Percentiles rank a stretch among this genome's conserved stretches.
Conservation (phyloP, 225 moss, liverwort and hornwort species). For the Thuidium tamariscinum region DNA sequence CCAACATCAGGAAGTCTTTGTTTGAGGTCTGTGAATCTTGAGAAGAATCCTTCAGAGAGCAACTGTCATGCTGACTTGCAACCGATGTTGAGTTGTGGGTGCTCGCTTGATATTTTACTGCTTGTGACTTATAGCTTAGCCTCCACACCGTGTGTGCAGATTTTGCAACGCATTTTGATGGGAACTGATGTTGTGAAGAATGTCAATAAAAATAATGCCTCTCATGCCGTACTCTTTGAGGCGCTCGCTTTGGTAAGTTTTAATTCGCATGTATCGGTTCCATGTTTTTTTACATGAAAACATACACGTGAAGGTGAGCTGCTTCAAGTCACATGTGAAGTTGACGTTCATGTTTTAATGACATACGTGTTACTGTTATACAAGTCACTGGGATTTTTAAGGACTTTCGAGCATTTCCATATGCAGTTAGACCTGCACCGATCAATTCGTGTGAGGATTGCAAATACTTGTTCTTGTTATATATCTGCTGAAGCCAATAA, state of each 20-base stretch:
- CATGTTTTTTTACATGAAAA: neutral
- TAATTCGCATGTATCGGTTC: neutral
- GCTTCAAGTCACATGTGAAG: neutral
- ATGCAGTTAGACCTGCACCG: neutral
- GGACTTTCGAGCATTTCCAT: neutral
- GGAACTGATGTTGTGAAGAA: slow-evolving; percentile 99
- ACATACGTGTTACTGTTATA: neutral
- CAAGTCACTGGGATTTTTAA: neutral
- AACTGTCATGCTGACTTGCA: neutral
- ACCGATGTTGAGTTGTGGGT: neutral
- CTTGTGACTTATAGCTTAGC: neutral
- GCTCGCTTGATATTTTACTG: neutral
- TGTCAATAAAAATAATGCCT: slow-evolving; percentile 99
- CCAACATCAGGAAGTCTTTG: slow-evolving; percentile 69
- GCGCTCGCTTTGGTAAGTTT: slow-evolving; percentile 82
- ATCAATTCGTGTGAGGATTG: neutral
- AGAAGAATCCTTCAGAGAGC: neutral
- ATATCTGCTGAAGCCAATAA: neutral
- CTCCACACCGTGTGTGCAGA: slow-evolving; percentile 29
- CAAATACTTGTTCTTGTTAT: neutral
- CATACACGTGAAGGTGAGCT: neutral
- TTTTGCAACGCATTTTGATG: slow-evolving; percentile 88
- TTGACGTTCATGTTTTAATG: neutral
- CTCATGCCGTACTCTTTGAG: slow-evolving; percentile 98
- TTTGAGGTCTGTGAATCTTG: slow-evolving; percentile 54